Evolutionary conservation across 148 eudicot genomes (phyloP).

Genomic region (Silene uniflora): DNA sequence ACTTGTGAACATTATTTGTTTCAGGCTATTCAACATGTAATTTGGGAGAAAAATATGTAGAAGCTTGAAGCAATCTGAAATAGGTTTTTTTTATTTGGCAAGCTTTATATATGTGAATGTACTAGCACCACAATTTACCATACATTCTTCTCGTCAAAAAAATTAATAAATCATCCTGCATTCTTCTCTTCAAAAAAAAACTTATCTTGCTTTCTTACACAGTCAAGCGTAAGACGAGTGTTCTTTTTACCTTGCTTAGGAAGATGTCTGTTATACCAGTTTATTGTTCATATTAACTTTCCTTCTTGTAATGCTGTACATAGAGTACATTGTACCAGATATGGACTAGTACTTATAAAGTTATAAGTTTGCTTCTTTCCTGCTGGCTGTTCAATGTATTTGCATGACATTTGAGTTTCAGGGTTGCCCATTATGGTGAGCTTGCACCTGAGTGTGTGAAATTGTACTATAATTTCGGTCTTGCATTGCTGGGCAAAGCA

Average conservation of each 20-base stretch:
- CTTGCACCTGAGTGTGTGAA: slow-evolving; percentile 83
- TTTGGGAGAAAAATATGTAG: neutral
- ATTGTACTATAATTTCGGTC: slow-evolving; percentile 74
- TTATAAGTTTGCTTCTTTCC: neutral
- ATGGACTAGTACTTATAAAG: neutral
- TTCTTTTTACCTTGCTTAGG: too few species aligned
- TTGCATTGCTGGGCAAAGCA: slow-evolving; percentile 86
- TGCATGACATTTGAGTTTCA: slow-evolving; percentile 15
- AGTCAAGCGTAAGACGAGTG: too few species aligned
- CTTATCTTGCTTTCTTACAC: too few species aligned
- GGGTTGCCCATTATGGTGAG: slow-evolving; percentile 77
- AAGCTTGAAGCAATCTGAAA: neutral
- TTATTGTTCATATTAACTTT: neutral
- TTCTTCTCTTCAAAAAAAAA: too few species aligned
- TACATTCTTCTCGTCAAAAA: too few species aligned
- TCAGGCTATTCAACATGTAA: neutral
- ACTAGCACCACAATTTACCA: too few species aligned
- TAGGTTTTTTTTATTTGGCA: neutral
- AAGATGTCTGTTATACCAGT: too few species aligned
- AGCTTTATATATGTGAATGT: neutral
- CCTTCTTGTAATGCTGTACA: neutral
- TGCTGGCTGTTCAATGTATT: neutral
- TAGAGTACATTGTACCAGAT: neutral
- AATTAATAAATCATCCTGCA: too few species aligned
- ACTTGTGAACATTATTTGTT: neutral